These are phyloP conservation scores for Hypomontagnella monticulosa DNA, from an alignment of 495 filamentous ascomycete genomes.

Conservation along the genomic window DNA sequence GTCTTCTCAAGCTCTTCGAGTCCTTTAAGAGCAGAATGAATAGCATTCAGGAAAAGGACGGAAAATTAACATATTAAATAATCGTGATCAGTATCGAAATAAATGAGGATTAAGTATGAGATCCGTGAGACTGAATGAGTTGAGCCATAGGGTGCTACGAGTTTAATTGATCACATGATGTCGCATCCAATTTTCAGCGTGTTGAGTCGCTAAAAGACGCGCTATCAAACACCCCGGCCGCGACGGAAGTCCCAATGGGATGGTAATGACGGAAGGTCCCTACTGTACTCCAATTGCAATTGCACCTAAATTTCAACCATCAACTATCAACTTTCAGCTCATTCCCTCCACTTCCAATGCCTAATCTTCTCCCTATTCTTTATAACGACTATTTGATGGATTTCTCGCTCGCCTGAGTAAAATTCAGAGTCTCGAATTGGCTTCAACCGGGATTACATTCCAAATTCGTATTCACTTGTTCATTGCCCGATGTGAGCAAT, in stretches of 20 bases:
- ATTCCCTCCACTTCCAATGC: too few relatives aligned
- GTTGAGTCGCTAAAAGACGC: slow-evolving; percentile 19
- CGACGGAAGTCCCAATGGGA: slow-evolving; percentile 29
- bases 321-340: too few relatives aligned
- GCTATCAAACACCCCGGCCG: slow-evolving; percentile 17
- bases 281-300: too few relatives aligned
- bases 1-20: background rate
- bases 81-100: too few relatives aligned
- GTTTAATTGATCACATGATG: slow-evolving; percentile 44
- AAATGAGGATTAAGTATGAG: background rate
- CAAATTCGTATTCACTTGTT: background rate
- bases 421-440: background rate
- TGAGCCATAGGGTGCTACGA: background rate
- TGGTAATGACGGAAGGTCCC: slow-evolving; percentile 33
- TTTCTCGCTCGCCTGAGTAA: too few relatives aligned
- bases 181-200: slow-evolving; percentile 30
- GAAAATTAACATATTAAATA: too few relatives aligned
- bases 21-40: background rate
- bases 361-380: too few relatives aligned
- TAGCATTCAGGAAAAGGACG: background rate
- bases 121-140: background rate
- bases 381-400: too few relatives aligned
- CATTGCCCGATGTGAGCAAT: slow-evolving; percentile 20
- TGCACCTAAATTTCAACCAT: slow-evolving; percentile 18
- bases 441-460: background rate